Conservation (phyloP, 495 filamentous ascomycete species). For the Penicillium salamii region DNA sequence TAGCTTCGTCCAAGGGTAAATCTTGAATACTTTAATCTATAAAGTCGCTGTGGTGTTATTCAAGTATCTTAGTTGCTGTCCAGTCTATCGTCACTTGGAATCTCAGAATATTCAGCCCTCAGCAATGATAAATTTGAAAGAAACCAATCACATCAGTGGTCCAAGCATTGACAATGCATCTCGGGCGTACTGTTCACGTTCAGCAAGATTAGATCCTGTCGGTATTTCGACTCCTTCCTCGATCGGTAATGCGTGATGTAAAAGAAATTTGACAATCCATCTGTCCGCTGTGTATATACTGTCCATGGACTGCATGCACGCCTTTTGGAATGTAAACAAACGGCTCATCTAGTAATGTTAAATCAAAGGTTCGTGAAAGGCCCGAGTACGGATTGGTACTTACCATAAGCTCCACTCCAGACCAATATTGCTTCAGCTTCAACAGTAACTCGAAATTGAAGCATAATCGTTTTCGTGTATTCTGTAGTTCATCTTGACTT, state of each 20-base stretch:
- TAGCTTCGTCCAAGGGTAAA: too few relatives aligned
- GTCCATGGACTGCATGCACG: constrained; percentile 20
- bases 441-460: constrained; percentile 24
- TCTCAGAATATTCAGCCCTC: too few relatives aligned
- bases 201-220: constrained; percentile 9
- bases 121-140: too few relatives aligned
- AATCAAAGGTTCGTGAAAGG: too few relatives aligned
- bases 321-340: constrained; percentile 28
- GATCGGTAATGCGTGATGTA: constrained; percentile 29
- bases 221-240: constrained; percentile 10
- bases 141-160: not conserved
- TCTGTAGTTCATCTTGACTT: constrained; percentile 14
- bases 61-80: too few relatives aligned
- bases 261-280: constrained; percentile 31
- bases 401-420: constrained; percentile 28
- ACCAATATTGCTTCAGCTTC: constrained; percentile 25
- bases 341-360: constrained; percentile 15
- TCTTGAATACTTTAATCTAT: too few relatives aligned
- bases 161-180: constrained; percentile 25
- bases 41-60: too few relatives aligned
- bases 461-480: constrained; percentile 20
- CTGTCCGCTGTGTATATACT: constrained; percentile 22
- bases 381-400: not conserved
- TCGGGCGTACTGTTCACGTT: constrained; percentile 19
- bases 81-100: too few relatives aligned